A percentile compares a stretch with the other conserved stretches of the same genome.
phyloP scores from a whole-genome alignment of 1,284 basidiomycete genomes.

The Butyriboletus appendiculatus region DNA sequence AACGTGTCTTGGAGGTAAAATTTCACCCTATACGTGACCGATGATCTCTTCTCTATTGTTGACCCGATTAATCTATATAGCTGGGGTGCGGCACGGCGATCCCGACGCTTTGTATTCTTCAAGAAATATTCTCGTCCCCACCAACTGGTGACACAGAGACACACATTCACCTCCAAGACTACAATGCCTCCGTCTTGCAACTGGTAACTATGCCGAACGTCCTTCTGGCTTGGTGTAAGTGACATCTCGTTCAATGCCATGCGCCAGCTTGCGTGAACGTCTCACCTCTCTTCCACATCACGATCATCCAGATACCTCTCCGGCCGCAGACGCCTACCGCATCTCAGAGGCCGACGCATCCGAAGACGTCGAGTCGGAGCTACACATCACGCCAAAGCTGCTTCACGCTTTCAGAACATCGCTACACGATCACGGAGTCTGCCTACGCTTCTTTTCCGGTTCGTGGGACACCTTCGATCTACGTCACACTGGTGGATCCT shows the following conservation, averaged over 20 bases:
- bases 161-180: slow-evolving; percentile 89
- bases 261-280: not conserved
- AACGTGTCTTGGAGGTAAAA: slow-evolving; percentile 63
- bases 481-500: slow-evolving; percentile 33
- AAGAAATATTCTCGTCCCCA: slow-evolving; percentile 53
- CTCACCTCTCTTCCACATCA: not conserved
- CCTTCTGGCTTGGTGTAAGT: slow-evolving; percentile 82
- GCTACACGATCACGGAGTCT: slow-evolving; percentile 54
- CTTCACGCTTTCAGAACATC: slow-evolving; percentile 64
- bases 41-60: not conserved
- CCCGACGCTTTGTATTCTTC: slow-evolving; percentile 77
- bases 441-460: slow-evolving; percentile 79
- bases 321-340: slow-evolving; percentile 23
- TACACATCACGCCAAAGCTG: slow-evolving; percentile 65
- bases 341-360: slow-evolving; percentile 4
- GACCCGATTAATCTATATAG: slow-evolving; percentile 28
- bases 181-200: slow-evolving; percentile 82
- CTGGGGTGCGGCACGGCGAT: slow-evolving; percentile 93
- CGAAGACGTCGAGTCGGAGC: slow-evolving; percentile 38
- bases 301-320: slow-evolving; percentile 27
- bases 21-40: slow-evolving; percentile 7
- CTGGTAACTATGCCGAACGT: slow-evolving; percentile 90
- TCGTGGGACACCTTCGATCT: slow-evolving; percentile 68
- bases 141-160: slow-evolving; percentile 38
- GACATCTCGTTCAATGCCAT: slow-evolving; percentile 34